Percentiles rank a stretch among this genome's conserved stretches.
phyloP scores from a whole-genome alignment of 495 filamentous ascomycete species.

The Aspergillus sparsus region DNA sequence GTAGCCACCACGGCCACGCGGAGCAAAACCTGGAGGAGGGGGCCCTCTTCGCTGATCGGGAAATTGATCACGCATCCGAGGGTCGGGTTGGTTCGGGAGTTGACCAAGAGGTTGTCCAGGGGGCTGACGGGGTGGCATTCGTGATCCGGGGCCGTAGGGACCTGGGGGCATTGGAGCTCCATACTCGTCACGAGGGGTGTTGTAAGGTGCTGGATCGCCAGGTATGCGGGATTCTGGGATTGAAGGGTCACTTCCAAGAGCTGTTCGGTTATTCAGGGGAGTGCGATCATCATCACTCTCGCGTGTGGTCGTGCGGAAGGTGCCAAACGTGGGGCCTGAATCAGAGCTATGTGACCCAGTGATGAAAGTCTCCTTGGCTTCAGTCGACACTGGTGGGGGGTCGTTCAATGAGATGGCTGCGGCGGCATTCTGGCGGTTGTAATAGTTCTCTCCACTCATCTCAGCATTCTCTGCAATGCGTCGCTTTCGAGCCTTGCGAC shows the following conservation, averaged over 20 bases:
- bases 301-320: slow-evolving; percentile 68
- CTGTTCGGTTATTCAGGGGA: slow-evolving; percentile 71
- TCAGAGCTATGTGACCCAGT: slow-evolving; percentile 51
- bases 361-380: slow-evolving; percentile 57
- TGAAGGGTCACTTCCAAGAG: slow-evolving; percentile 33
- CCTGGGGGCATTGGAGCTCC: slow-evolving; percentile 61
- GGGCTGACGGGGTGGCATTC: slow-evolving; percentile 38
- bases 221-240: slow-evolving; percentile 18
- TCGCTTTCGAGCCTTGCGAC: slow-evolving; percentile 86
- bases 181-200: slow-evolving; percentile 63
- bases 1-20: slow-evolving; percentile 55
- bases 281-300: slow-evolving; percentile 75
- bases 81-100: slow-evolving; percentile 45
- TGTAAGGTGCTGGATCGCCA: slow-evolving; percentile 34
- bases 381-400: slow-evolving; percentile 42
- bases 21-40: slow-evolving; percentile 52
- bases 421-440: slow-evolving; percentile 66
- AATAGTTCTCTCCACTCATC: slow-evolving; percentile 93
- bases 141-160: slow-evolving; percentile 40
- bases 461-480: slow-evolving; percentile 90
- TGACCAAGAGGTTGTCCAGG: slow-evolving; percentile 44
- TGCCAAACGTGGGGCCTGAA: slow-evolving; percentile 70
- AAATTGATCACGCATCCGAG: slow-evolving; percentile 59
- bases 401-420: slow-evolving; percentile 35
- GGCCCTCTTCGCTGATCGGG: slow-evolving; percentile 54